Conservation (phyloP, 176 grass and related monocot genomes). For the Miscanthus lutarioriparius region DNA sequence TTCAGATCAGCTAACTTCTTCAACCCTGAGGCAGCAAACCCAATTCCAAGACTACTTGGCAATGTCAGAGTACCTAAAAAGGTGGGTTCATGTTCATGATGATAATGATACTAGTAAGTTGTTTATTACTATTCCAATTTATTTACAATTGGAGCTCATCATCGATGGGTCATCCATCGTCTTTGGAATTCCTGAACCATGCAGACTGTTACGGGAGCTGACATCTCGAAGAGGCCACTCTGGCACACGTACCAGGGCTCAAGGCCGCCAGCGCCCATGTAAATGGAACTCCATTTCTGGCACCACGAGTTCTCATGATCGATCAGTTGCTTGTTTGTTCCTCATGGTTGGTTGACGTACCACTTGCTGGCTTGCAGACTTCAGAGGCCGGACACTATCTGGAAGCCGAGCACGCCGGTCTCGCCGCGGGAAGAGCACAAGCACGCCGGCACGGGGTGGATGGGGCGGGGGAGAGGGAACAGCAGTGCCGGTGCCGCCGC, state of each 20-base stretch:
- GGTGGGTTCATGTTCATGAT: not conserved
- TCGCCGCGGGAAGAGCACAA: slow-evolving; percentile 10
- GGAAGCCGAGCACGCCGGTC: slow-evolving; percentile 20
- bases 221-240: slow-evolving; percentile 26
- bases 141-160: not conserved
- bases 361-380: not conserved
- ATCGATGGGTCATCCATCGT: not conserved
- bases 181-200: not conserved
- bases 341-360: no score
- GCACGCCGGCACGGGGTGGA: not conserved
- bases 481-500: no score
- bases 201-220: slow-evolving; percentile 28
- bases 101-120: no score
- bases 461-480: no score
- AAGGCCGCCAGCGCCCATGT: not conserved
- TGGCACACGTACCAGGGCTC: slow-evolving; percentile 35
- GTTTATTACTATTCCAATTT: not conserved
- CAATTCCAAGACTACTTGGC: slow-evolving; percentile 17
- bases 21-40: slow-evolving; percentile 27
- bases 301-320: no score
- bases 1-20: slow-evolving; percentile 41
- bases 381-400: slow-evolving; percentile 3
- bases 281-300: not conserved
- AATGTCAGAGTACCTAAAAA: slow-evolving; percentile 27
- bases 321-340: no score